A percentile compares a stretch with the other conserved stretches of the same genome.
Conservation (phyloP, 805 yeast species). For the Millerozyma miso region DNA sequence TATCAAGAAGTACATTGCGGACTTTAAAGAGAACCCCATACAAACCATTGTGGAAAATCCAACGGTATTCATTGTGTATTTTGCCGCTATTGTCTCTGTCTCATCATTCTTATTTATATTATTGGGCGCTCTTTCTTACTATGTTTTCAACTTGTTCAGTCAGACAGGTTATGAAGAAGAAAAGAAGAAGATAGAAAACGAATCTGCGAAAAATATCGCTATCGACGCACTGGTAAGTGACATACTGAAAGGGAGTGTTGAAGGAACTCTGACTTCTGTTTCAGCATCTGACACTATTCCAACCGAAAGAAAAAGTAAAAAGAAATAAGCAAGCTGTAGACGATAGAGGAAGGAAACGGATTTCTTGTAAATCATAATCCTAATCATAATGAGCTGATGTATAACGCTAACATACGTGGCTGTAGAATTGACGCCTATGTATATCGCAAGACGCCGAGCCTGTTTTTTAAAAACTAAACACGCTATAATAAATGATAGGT, state of each 20-base stretch:
- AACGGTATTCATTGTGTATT: conserved; percentile 45
- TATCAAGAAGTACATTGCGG: conserved; percentile 31
- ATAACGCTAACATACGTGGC: no score
- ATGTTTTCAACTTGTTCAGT: conserved; percentile 6
- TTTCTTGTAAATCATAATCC: no score
- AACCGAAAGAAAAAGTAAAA: no score
- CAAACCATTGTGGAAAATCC: conserved; percentile 44
- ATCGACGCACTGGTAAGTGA: no score
- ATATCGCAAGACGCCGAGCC: no score
- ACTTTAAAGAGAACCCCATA: conserved; percentile 43
- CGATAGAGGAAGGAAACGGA: no score
- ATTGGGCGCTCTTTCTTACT: conserved; percentile 32
- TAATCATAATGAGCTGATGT: no score
- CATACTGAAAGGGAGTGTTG: neutral
- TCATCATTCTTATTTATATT: conserved; percentile 42
- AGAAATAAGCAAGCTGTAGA: no score
- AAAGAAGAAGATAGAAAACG: neutral
- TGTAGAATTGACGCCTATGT: no score
- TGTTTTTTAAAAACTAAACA: no score
- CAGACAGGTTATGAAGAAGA: neutral
- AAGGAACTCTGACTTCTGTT: neutral
- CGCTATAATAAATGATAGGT: no score
- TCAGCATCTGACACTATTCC: no score
- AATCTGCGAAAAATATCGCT: neutral
- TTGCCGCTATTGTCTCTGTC: conserved; percentile 35